phyloP scores from a whole-genome alignment of 2,329 filamentous ascomycete genomes.

The Talaromyces piceae region DNA sequence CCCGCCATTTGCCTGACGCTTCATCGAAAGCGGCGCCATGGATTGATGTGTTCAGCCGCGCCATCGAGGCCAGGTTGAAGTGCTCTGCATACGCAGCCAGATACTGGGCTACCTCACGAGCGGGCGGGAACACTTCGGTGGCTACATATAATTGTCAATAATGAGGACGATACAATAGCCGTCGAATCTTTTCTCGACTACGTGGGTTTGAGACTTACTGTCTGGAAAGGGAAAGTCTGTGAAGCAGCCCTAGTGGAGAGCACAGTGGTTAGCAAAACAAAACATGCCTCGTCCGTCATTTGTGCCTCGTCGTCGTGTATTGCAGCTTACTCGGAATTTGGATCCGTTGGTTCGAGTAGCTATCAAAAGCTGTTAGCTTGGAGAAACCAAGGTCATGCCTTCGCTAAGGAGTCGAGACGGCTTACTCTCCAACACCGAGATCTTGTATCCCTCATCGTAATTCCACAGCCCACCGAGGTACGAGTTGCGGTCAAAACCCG shows the following conservation, averaged over 20 bases:
- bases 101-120: neutral
- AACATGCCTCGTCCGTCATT: too few species aligned
- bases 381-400: neutral
- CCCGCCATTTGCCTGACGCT: neutral
- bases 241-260: neutral
- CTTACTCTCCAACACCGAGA: slow-evolving; percentile 26
- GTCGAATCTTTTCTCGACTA: neutral
- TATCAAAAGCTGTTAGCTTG: neutral
- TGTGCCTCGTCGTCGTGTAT: neutral
- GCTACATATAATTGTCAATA: neutral
- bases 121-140: neutral
- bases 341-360: neutral
- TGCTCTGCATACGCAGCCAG: neutral
- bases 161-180: neutral
- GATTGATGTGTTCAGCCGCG: neutral
- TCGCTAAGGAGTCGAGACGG: neutral
- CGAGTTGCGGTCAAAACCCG: slow-evolving; percentile 37
- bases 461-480: slow-evolving; percentile 41
- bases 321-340: neutral
- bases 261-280: neutral
- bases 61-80: neutral
- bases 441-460: slow-evolving; percentile 26
- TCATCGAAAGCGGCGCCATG: neutral
- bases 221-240: neutral
- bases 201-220: neutral